phyloP scores from a whole-genome alignment of 192 early-diverging fungal genomes.

The Globomyces pollinis-pini region DNA sequence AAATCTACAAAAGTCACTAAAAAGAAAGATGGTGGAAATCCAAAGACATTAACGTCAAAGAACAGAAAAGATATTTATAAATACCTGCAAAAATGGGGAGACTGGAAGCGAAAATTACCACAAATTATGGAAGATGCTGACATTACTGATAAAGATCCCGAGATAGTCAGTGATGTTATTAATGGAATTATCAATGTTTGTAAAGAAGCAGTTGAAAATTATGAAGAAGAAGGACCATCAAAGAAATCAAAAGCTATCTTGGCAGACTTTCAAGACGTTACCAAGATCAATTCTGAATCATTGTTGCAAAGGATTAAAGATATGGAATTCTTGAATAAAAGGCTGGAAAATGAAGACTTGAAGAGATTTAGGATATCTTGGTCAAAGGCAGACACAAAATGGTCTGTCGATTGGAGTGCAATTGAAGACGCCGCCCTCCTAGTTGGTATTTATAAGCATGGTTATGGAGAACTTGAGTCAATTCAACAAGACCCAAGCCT shows the following conservation, averaged over 20 bases:
- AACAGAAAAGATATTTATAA: slow-evolving; percentile 76
- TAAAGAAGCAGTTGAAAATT: slow-evolving; percentile 41
- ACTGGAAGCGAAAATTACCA: slow-evolving; percentile 67
- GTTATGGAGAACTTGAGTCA: slow-evolving; percentile 79
- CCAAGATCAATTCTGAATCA: slow-evolving; percentile 77
- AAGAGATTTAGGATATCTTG: slow-evolving; percentile 70
- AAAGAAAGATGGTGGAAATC: slow-evolving; percentile 16
- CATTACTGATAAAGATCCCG: slow-evolving; percentile 46
- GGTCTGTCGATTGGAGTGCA: slow-evolving; percentile 73
- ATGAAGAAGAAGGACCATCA: slow-evolving; percentile 29
- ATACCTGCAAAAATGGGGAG: slow-evolving; percentile 77
- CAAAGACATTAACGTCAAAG: slow-evolving; percentile 59
- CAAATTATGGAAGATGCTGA: slow-evolving; percentile 77
- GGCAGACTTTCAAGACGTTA: slow-evolving; percentile 68
- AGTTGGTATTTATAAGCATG: slow-evolving; percentile 88
- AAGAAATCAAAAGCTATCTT: slow-evolving; percentile 57
- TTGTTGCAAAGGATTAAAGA: slow-evolving; percentile 70
- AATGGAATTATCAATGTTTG: slow-evolving; percentile 46
- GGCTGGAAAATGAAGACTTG: slow-evolving; percentile 48
- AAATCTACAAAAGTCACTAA: slow-evolving; percentile 17
- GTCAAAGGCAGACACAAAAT: slow-evolving; percentile 78
- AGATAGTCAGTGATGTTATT: slow-evolving; percentile 35
- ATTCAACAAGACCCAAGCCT: slow-evolving; percentile 76
- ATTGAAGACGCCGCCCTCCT: slow-evolving; percentile 94
- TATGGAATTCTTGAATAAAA: slow-evolving; percentile 53